Base-by-base conservation (phyloP, 768 basidiomycete species). In the Lactifluus pinguis region DNA sequence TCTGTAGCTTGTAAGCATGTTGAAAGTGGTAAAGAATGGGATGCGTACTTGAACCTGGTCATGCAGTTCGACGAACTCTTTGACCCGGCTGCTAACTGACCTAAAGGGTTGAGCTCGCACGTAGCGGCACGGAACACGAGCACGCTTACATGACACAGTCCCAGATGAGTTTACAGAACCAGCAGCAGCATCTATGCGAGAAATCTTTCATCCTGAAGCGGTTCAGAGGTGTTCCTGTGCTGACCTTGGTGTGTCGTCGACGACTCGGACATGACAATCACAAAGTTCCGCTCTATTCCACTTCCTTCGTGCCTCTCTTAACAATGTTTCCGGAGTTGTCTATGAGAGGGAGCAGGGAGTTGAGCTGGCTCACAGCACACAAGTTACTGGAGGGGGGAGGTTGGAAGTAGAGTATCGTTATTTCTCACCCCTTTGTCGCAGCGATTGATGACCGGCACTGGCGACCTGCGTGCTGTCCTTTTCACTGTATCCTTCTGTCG, bases 21-120 rank as follows among this genome's bases (percentile, higher is more conserved):
- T 0, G 32, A 50, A 36, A 6, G 13, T 9, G 7, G 11, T 30
- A 17, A 36, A 17, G 42, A 17, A 21, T 25, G n/a, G 14, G 32
- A 39, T 21, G 48, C 49, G 36, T 14, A 92, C 93, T 77, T 92
- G 80, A 55, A 95, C 89, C 76, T 95, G 91, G 64, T 91, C 85
- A 73, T 94, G 91, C n/a, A 95, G 81, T 51, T 92, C 89, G 25
- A 91, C 77, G 68, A 88, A 94, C 64, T 94, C 89, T 60, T 76
- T 76, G 44, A 82, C 79, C 29, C 73, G 76, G 57, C 69, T 68
- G 47, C 68, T 66, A 58, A 76, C 77, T 79, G 41, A 59, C 11
- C 15, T 15, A n/a, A 11, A 11, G 15, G 30, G 36, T 19, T 62
- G 25, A 54, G 21, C 15, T 29, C 9, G 36, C 21, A 13, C 14